phyloP scores from a whole-genome alignment of 352 stramenopile species.

The Globisporangium carolinianum region DNA sequence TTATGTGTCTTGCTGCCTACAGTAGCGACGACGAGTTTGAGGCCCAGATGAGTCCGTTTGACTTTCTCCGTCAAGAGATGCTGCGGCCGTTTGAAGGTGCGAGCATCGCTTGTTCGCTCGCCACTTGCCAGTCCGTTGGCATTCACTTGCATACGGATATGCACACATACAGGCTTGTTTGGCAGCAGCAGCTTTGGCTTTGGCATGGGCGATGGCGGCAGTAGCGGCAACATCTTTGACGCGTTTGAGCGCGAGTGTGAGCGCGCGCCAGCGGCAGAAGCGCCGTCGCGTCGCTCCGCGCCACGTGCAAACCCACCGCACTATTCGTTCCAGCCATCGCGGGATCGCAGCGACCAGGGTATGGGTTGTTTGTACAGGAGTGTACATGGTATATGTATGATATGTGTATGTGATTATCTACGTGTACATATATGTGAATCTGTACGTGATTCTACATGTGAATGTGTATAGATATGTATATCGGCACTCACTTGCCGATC shows the following conservation, averaged over 20 bases:
- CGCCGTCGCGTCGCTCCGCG: slow-evolving; percentile 25
- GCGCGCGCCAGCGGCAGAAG: slow-evolving; percentile 27
- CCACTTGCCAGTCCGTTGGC: background rate
- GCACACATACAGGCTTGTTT: slow-evolving; percentile 42
- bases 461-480: no score
- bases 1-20: slow-evolving; percentile 3
- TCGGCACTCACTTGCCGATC: no score
- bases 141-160: no score
- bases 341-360: slow-evolving; percentile 11
- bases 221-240: slow-evolving; percentile 40
- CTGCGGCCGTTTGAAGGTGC: slow-evolving; percentile 70
- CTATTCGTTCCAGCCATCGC: slow-evolving; percentile 67
- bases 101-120: background rate
- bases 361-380: background rate
- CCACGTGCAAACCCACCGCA: slow-evolving; percentile 52
- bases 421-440: no score
- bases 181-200: slow-evolving; percentile 1
- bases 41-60: slow-evolving; percentile 72
- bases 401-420: no score
- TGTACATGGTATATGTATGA: background rate
- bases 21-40: slow-evolving; percentile 64
- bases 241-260: slow-evolving; percentile 62
- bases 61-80: slow-evolving; percentile 78
- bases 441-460: no score
- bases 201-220: slow-evolving; percentile 18